Percentiles rank a stretch among this genome's conserved stretches.
These are phyloP conservation scores for Nothophytophthora sp. DNA, from an alignment of 352 stramenopile species.

Conservation along the genomic window DNA sequence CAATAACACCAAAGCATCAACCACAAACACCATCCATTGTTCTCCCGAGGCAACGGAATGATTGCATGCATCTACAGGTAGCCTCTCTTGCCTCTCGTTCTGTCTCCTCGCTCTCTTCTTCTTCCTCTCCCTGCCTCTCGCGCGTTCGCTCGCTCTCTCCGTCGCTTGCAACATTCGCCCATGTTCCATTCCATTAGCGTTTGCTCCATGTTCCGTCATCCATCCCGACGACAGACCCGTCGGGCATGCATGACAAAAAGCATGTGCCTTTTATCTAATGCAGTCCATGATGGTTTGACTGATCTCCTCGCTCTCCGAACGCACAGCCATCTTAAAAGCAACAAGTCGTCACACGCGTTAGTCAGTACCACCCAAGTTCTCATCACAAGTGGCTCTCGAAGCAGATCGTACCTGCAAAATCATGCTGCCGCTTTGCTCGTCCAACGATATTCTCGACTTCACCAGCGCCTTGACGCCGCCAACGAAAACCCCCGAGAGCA, in stretches of 20 bases:
- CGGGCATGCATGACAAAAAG: conserved; percentile 6
- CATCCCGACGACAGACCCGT: conserved; percentile 16
- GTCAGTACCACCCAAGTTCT: conserved; percentile 3
- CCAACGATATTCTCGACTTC: conserved; percentile 95
- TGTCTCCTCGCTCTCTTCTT: conserved; percentile 8
- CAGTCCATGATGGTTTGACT: conserved; percentile 97
- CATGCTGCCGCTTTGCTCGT: conserved; percentile 89
- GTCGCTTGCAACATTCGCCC: conserved; percentile 16
- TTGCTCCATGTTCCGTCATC: conserved; percentile 13
- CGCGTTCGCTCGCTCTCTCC: neutral
- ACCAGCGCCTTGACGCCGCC: conserved; percentile 94
- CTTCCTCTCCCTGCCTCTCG: neutral
- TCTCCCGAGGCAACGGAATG: conserved; percentile 21
- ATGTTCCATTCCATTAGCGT: conserved; percentile 29
- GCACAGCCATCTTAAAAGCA: conserved; percentile 96
- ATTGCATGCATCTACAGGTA: conserved; percentile 23
- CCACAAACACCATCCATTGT: conserved; percentile 46
- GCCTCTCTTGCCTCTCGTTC: conserved; percentile 16
- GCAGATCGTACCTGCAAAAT: conserved; percentile 80
- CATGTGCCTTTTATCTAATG: conserved; percentile 84
- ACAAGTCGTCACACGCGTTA: conserved; percentile 10
- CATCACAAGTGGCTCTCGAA: neutral
- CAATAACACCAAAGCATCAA: conserved; percentile 23
- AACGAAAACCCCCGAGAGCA: conserved; percentile 97
- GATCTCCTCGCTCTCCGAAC: conserved; percentile 93